Evolutionary conservation across 2,329 filamentous ascomycete species (phyloP), one percentile per base, ranked within the genome.

Genomic region (Fusarium euwallaceae): DNA sequence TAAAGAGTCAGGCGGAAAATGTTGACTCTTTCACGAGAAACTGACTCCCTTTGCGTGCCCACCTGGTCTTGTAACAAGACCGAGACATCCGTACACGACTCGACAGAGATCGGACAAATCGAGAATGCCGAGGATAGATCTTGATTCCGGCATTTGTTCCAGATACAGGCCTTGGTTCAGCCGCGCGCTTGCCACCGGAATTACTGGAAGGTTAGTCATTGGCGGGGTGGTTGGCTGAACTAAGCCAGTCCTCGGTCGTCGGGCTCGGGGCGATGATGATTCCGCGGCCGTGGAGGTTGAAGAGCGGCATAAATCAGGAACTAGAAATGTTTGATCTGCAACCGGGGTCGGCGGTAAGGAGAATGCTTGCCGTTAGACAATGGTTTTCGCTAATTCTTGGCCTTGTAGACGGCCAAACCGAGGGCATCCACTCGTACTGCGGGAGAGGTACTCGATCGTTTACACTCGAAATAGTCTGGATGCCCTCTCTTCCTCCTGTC

Each of bases 131-230:
- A 63, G 34, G 39, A 24, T 41, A 75, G 66, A 70, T 24, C 29
- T 55, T 43, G 60, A 27, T 16, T 39, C 45, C 43, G 72, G 69
- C 59, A 74, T 68, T 75, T 69, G 61, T 16, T 64, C 29, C 29
- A 62, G 60, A 63, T 24, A 51, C 14, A 62, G 24, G 27, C 27
- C 48, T 32, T 45, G 71, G 39, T 61, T 29, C 64, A 72, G 64
- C 61, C 71, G 68, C 71, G 68, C 69, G 72, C 64, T 74, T 74
- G 64, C 51, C 41, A 55, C 14, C 41, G 62, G 34, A 53, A 41
- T 36, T 22, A 36, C 36, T 59, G 36, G 41, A 27, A 56, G 43
- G 5, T 62, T 58, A 29, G 37, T 64, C 39, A 66, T 37, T 66
- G 55, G 32, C 20, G 53, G 56, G 66, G 56, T 22, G 24, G 43